Base-by-base conservation (phyloP, 352 stramenopile genomes). In the Globisporangium lucens region DNA sequence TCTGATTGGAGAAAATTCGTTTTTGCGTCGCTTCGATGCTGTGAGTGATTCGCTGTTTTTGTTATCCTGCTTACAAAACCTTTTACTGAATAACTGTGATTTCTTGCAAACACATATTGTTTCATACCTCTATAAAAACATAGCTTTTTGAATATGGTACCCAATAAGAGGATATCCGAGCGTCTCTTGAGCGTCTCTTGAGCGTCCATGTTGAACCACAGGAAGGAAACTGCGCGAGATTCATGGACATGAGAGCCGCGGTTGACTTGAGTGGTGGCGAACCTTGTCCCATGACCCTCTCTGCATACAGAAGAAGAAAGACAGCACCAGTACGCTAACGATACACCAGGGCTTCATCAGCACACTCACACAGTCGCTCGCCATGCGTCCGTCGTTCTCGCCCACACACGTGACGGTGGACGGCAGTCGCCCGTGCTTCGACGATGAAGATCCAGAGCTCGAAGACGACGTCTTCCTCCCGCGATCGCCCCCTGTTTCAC, bases 341-440 rank as follows among this genome's bases (percentile, higher is more conserved):
- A 3, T 17, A 9, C 17, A 33, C 43, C 10, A 51, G 43, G 22
- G 6, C 17, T 24, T 9, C 7, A 7, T 22, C 5, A 10, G 38
- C 38, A 20, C 12, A 4, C 36, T 49, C 2, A 12, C 4, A 2
- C 17, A 12, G 17, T 51, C 43, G 6, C 56, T n/a, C 56, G 5
- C 20, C n/a, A 87, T 83, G 79, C 72, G 79, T 38, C 79, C 77
- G 10, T 82, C 73, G 2, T 85, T 80, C 67, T 85, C 77, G 33
- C 75, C 77, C 43, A 56, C 64, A 15, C 77, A 77, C 51, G 73
- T 83, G 55, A 85, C 65, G 1, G 73, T 84, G 29, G 74, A 81
- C 67, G 67, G 60, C 53, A 57, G 70, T 7, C 64, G 63, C 36
- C 67, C 72, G 33, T 69, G 66, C 57, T 78, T 85, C 60, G 73